phyloP scores from a whole-genome alignment of 352 stramenopile species.

The Aphanomyces cochlioides region DNA sequence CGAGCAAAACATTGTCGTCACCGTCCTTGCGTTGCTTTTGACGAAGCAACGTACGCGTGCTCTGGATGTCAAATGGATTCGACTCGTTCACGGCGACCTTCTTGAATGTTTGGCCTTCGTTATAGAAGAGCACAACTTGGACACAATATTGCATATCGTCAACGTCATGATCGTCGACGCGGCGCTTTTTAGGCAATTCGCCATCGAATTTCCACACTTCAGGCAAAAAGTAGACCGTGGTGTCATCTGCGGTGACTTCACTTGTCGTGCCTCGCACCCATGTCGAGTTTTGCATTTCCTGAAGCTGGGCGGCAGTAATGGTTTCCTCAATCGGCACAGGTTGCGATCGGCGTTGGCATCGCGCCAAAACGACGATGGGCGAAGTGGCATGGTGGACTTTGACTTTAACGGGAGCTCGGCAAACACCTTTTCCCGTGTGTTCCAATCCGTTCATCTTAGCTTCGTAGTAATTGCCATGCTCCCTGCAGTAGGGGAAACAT shows the following conservation, averaged over 20 bases:
- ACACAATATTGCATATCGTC: conserved; percentile 71
- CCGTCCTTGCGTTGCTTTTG: conserved; percentile 42
- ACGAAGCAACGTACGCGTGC: conserved; percentile 76
- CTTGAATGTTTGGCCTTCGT: conserved; percentile 49
- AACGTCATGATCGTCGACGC: conserved; percentile 41
- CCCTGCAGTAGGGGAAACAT: conserved; percentile 86
- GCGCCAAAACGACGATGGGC: conserved; percentile 57
- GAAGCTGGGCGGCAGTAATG: conserved; percentile 46
- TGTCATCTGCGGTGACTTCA: conserved; percentile 47
- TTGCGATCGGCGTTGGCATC: conserved; percentile 66
- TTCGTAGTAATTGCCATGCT: conserved; percentile 87
- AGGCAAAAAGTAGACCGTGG: conserved; percentile 52
- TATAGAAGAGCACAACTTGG: conserved; percentile 81
- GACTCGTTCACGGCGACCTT: conserved; percentile 65
- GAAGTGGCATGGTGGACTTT: conserved; percentile 57
- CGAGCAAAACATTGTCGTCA: conserved; percentile 44
- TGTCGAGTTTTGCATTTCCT: conserved; percentile 44
- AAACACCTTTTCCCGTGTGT: conserved; percentile 81
- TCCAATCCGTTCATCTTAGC: conserved; percentile 82
- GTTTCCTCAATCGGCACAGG: conserved; percentile 36
- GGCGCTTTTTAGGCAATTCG: conserved; percentile 82
- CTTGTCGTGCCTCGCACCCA: conserved; percentile 41
- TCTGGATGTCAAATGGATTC: conserved; percentile 82
- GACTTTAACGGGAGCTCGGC: conserved; percentile 71
- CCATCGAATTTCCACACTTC: conserved; percentile 90